Percentiles rank a stretch among this genome's conserved stretches.
phyloP scores from a whole-genome alignment of 2,329 filamentous ascomycete genomes.

The Sporothrix variecibatus region DNA sequence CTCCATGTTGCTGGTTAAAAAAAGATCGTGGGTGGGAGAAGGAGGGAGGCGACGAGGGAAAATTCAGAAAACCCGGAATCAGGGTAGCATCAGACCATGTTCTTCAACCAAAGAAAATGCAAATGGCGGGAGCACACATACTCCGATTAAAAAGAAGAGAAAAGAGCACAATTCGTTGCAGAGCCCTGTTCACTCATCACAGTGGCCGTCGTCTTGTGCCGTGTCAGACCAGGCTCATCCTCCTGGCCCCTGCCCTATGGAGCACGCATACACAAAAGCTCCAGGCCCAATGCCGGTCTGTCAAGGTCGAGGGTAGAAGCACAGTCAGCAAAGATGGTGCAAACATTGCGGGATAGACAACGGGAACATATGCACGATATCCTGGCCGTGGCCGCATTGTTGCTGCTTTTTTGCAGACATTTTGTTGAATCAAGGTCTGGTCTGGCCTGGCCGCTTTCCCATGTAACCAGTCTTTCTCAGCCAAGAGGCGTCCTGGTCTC shows the following conservation, averaged over 20 bases:
- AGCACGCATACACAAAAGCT: not conserved
- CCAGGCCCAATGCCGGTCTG: not conserved
- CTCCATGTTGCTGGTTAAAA: conserved; percentile 18
- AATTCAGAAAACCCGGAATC: conserved; percentile 37
- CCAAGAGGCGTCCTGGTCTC: not conserved
- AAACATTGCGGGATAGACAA: not conserved
- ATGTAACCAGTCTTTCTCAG: not conserved
- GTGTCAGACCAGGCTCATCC: conserved; percentile 28
- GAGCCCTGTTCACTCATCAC: not conserved
- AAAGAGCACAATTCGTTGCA: not conserved
- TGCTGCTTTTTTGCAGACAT: not conserved
- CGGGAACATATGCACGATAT: not conserved
- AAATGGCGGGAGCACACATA: not conserved
- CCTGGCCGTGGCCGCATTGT: not conserved
- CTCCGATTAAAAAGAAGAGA: not conserved
- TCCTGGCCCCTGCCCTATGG: not conserved
- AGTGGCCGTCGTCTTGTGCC: conserved; percentile 30
- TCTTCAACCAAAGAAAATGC: conserved; percentile 6
- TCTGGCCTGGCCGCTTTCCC: not conserved
- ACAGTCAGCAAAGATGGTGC: not conserved
- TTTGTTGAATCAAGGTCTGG: not conserved
- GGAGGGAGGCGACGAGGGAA: not conserved
- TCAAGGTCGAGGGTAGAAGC: not conserved
- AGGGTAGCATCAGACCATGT: conserved; percentile 36
- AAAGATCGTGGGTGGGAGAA: conserved; percentile 11